Conservation (phyloP, 768 basidiomycete species). For the Arthromyces matolae region DNA sequence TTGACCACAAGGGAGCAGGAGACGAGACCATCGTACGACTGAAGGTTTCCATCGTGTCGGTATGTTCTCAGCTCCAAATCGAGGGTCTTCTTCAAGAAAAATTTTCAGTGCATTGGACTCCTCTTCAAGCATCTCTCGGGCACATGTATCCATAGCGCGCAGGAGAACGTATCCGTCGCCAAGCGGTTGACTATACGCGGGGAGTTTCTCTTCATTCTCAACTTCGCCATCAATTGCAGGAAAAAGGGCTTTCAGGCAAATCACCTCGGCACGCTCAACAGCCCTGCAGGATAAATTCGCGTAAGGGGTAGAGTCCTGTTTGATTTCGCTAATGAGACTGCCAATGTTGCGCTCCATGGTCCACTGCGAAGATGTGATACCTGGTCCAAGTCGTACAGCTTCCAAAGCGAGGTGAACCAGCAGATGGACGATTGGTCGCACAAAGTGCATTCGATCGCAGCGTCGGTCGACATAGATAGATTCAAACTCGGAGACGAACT, state of each 20-base stretch:
- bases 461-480: constrained; percentile 27
- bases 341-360: constrained; percentile 16
- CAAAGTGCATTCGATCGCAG: constrained; percentile 28
- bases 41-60: constrained; percentile 1
- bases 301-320: constrained; percentile 14
- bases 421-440: constrained; percentile 28
- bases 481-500: constrained; percentile 34
- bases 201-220: background rate
- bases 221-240: constrained; percentile 2
- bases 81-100: constrained; percentile 1
- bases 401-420: constrained; percentile 27
- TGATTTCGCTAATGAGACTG: constrained; percentile 9
- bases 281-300: constrained; percentile 8
- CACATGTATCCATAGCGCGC: constrained; percentile 14
- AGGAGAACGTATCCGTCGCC: constrained; percentile 21
- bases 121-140: background rate
- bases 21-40: constrained; percentile 15
- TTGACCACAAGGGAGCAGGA: constrained; percentile 20
- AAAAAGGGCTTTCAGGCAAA: constrained; percentile 10
- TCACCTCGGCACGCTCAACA: constrained; percentile 3
- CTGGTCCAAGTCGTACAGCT: constrained; percentile 20
- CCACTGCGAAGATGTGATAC: constrained; percentile 11
- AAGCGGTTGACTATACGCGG: background rate
- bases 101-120: background rate
- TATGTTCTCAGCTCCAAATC: constrained; percentile 3